Conservation (phyloP, 1,284 basidiomycete species). For the Pseudomicrostroma phylloplanum region DNA sequence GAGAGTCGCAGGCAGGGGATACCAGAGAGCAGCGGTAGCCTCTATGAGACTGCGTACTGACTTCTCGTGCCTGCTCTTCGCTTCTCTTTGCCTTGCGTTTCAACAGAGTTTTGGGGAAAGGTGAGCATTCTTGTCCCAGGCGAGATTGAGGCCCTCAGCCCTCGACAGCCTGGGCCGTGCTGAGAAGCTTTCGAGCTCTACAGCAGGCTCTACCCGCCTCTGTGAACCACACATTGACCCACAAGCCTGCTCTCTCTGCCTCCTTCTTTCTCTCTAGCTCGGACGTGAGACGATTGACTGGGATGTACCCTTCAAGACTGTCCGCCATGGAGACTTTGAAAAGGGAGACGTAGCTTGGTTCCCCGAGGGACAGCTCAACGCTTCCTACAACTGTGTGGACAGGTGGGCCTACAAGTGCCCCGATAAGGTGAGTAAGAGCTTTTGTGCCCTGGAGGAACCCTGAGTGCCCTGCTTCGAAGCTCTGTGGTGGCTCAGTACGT, state of each 20-base stretch:
- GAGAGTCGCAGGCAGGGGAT: too few relatives aligned
- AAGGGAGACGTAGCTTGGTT: slow-evolving; percentile 92
- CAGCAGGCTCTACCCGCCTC: neutral
- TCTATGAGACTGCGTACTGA: too few relatives aligned
- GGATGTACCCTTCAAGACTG: slow-evolving; percentile 85
- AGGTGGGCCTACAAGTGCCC: slow-evolving; percentile 88
- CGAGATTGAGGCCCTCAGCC: neutral
- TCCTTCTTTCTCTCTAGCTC: slow-evolving; percentile 54
- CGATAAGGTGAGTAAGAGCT: slow-evolving; percentile 61
- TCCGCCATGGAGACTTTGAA: slow-evolving; percentile 75
- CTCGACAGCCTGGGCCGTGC: neutral
- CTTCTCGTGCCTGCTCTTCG: neutral
- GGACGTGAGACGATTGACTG: slow-evolving; percentile 77
- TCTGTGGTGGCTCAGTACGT: slow-evolving; percentile 7
- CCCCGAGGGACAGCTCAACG: slow-evolving; percentile 56
- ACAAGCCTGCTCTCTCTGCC: slow-evolving; percentile 1
- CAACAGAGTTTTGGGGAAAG: slow-evolving; percentile 39
- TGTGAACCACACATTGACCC: neutral
- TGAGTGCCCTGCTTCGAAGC: slow-evolving; percentile 3
- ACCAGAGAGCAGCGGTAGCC: too few relatives aligned
- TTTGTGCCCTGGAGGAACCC: neutral
- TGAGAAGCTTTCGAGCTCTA: neutral
- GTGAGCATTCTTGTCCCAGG: slow-evolving; percentile 16
- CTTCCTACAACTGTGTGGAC: slow-evolving; percentile 95
- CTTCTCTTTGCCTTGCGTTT: slow-evolving; percentile 7